Evolutionary conservation across 23 red algal genomes (phyloP).

Genomic region (Chondrus crispus): DNA sequence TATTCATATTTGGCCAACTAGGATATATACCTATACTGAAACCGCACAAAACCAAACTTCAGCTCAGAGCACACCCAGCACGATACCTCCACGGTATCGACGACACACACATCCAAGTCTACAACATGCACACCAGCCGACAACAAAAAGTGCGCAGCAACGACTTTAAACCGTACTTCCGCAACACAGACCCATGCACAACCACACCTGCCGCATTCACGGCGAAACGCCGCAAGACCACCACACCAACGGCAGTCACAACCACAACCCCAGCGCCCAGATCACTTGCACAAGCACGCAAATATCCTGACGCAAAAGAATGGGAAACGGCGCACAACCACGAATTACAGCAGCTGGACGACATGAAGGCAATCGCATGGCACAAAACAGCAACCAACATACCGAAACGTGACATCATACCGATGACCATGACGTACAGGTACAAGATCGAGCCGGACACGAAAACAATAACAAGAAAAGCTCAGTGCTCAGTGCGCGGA

Average conservation of each 20-base stretch:
- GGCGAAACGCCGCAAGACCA: no score
- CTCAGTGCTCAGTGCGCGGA: slow-evolving; percentile 30
- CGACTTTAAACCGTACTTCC: background rate
- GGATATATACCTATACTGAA: background rate
- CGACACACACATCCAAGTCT: background rate
- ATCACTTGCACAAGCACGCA: background rate
- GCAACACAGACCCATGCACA: background rate
- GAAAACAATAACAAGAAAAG: background rate
- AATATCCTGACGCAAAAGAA: background rate
- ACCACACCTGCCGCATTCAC: background rate
- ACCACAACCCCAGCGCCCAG: background rate
- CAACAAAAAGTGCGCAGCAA: background rate
- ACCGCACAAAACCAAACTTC: background rate
- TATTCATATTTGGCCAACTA: background rate
- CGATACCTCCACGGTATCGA: background rate
- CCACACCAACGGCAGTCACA: background rate
- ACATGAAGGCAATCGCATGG: background rate
- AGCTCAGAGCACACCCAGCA: background rate
- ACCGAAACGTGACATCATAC: no score
- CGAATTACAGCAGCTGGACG: background rate
- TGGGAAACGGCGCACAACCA: background rate
- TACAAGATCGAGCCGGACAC: slow-evolving; percentile 7
- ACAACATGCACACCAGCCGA: background rate
- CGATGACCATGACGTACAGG: background rate
- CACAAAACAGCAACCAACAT: no score